Percentiles rank a stretch among this genome's conserved stretches.
These are phyloP conservation scores for Dothiorella sarmentorum DNA, from an alignment of 2,329 filamentous ascomycete genomes.

Conservation along the genomic window DNA sequence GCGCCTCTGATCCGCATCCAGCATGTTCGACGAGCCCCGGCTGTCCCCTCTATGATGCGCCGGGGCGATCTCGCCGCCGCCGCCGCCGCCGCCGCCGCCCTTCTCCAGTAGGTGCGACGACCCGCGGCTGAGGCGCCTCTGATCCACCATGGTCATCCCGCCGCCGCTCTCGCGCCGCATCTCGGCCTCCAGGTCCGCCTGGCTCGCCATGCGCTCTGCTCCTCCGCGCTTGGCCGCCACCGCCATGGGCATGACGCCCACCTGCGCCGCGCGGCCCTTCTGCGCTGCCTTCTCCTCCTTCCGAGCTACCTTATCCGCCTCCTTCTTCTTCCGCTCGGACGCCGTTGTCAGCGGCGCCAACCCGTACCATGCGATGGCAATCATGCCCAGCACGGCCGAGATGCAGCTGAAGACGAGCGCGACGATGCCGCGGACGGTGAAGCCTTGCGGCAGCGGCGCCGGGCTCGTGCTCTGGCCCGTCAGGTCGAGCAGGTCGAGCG, in stretches of 20 bases:
- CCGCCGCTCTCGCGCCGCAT: neutral
- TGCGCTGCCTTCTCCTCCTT: neutral
- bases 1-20: neutral
- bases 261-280: neutral
- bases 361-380: slow-evolving; percentile 66
- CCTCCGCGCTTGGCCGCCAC: neutral
- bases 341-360: slow-evolving; percentile 31
- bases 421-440: slow-evolving; percentile 67
- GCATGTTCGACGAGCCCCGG: neutral
- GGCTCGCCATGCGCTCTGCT: neutral
- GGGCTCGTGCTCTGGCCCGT: slow-evolving; percentile 52
- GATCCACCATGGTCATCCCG: slow-evolving; percentile 1
- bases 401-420: slow-evolving; percentile 71
- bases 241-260: neutral
- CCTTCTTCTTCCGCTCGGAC: neutral
- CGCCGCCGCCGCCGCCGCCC: no score
- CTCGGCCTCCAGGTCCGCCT: neutral
- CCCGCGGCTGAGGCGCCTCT: neutral
- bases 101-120: neutral
- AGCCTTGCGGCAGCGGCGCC: slow-evolving; percentile 61
- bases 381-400: slow-evolving; percentile 65
- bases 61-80: no score
- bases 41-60: neutral
- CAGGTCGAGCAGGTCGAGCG: slow-evolving; percentile 57
- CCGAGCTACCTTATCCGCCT: neutral